phyloP scores from a whole-genome alignment of 2,329 filamentous ascomycete genomes.

The Geosmithia morbida region DNA sequence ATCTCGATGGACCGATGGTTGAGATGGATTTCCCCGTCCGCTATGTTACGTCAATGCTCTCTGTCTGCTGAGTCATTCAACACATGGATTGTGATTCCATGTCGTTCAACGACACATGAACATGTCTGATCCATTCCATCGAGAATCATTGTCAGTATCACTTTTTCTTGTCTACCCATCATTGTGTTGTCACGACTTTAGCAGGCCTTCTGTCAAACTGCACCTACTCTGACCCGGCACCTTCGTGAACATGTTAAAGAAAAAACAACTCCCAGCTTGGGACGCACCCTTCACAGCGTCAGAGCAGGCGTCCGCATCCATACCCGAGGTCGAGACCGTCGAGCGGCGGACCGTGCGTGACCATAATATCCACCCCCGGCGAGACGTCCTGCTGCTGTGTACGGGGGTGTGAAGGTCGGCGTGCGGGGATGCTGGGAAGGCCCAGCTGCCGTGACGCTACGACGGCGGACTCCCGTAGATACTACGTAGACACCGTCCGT shows the following conservation, averaged over 20 bases:
- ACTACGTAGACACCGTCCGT: neutral
- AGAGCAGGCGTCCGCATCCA: constrained; percentile 18
- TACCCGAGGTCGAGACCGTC: constrained; percentile 19
- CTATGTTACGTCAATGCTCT: too few relatives aligned
- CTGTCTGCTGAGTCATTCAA: too few relatives aligned
- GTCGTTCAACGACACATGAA: too few relatives aligned
- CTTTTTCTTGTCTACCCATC: too few relatives aligned
- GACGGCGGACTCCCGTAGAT: constrained; percentile 5
- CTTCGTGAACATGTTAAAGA: constrained; percentile 55
- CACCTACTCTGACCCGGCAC: constrained; percentile 16
- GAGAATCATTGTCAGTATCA: too few relatives aligned
- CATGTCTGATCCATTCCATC: too few relatives aligned
- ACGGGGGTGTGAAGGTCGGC: constrained; percentile 4
- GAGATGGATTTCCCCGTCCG: too few relatives aligned
- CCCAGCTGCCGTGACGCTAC: constrained; percentile 13
- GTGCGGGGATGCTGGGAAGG: constrained; percentile 17
- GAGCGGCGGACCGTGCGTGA: constrained; percentile 22
- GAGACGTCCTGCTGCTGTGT: constrained; percentile 3
- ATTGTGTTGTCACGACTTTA: neutral
- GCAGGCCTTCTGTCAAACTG: constrained; percentile 9
- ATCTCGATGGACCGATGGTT: too few relatives aligned
- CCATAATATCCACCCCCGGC: constrained; percentile 14
- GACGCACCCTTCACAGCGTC: constrained; percentile 38
- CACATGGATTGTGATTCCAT: too few relatives aligned
- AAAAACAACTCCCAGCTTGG: constrained; percentile 50